A percentile compares a stretch with the other conserved stretches of the same genome.
Evolutionary conservation across 768 basidiomycete species (phyloP).

Genomic region (Xerocomellus amylosporus): DNA sequence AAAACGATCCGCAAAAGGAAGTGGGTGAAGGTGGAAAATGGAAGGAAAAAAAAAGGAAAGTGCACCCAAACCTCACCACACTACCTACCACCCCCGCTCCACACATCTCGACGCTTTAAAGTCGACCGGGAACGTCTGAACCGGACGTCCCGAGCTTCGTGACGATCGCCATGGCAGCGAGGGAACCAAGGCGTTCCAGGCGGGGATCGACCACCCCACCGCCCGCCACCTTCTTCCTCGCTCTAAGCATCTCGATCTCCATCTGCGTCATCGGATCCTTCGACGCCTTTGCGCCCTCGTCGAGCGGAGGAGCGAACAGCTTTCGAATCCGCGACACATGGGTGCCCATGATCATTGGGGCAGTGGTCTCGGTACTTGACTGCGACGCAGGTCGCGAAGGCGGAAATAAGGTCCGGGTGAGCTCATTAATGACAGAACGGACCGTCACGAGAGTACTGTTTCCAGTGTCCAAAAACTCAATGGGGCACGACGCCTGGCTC

Average conservation of each 20-base stretch:
- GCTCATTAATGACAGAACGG: not conserved
- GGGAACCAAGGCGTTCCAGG: not conserved
- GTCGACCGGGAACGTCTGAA: not conserved
- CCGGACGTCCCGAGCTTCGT: not conserved
- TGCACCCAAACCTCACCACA: not conserved
- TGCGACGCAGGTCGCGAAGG: not conserved
- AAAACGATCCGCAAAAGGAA: not conserved
- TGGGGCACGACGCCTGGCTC: not conserved
- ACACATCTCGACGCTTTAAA: not conserved
- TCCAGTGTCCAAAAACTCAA: not conserved
- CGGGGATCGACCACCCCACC: not conserved
- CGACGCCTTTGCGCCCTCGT: not conserved
- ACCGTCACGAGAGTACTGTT: not conserved
- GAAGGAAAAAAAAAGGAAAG: not conserved
- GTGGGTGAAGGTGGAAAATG: not conserved
- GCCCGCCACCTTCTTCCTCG: slow-evolving; percentile 1
- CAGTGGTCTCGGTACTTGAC: not conserved
- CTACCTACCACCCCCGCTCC: not conserved
- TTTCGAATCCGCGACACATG: not conserved
- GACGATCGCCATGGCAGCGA: not conserved
- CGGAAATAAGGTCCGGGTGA: not conserved
- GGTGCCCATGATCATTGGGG: not conserved
- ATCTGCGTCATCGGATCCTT: slow-evolving; percentile 1
- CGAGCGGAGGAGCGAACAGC: slow-evolving; percentile 6
- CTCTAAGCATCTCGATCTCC: slow-evolving; percentile 8